phyloP scores from a whole-genome alignment of 2,329 filamentous ascomycete genomes.

The Aspergillus flavus region DNA sequence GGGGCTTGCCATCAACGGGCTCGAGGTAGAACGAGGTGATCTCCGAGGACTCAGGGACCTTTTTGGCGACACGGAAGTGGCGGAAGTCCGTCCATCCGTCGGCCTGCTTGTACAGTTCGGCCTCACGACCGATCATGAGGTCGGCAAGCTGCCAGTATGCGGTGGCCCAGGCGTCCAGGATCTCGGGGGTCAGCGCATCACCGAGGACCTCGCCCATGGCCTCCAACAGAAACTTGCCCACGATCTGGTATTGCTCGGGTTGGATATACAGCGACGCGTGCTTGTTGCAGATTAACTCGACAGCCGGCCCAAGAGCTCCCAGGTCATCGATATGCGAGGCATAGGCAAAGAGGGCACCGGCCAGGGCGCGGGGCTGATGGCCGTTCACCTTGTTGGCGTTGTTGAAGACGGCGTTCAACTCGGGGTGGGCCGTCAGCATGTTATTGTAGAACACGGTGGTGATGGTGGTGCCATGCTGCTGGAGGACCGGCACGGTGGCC shows the following conservation, averaged over 20 bases:
- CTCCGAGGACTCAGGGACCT: conserved; percentile 67
- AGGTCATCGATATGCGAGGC: conserved; percentile 72
- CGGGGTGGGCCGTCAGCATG: conserved; percentile 66
- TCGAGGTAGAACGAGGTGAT: conserved; percentile 72
- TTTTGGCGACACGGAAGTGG: conserved; percentile 65
- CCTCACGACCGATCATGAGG: conserved; percentile 70
- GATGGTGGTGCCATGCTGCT: conserved; percentile 68
- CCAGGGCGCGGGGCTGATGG: conserved; percentile 70
- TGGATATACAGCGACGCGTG: conserved; percentile 71
- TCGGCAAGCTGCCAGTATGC: conserved; percentile 75
- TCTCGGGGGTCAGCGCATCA: conserved; percentile 65
- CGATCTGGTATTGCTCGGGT: conserved; percentile 70
- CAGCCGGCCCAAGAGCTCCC: conserved; percentile 56
- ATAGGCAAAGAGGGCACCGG: conserved; percentile 69
- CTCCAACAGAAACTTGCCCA: conserved; percentile 68
- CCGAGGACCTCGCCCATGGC: conserved; percentile 70
- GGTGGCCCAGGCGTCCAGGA: conserved; percentile 68
- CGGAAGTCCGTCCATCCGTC: conserved; percentile 69
- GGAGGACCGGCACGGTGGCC: conserved; percentile 69
- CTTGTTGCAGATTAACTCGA: conserved; percentile 75
- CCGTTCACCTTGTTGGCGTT: conserved; percentile 68
- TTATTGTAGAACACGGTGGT: conserved; percentile 72
- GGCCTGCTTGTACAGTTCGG: conserved; percentile 62
- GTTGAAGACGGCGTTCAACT: conserved; percentile 73
- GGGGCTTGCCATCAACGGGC: conserved; percentile 61